phyloP scores from a whole-genome alignment of 371 early-diverging fungal genomes.

The Entomophthora muscae region DNA sequence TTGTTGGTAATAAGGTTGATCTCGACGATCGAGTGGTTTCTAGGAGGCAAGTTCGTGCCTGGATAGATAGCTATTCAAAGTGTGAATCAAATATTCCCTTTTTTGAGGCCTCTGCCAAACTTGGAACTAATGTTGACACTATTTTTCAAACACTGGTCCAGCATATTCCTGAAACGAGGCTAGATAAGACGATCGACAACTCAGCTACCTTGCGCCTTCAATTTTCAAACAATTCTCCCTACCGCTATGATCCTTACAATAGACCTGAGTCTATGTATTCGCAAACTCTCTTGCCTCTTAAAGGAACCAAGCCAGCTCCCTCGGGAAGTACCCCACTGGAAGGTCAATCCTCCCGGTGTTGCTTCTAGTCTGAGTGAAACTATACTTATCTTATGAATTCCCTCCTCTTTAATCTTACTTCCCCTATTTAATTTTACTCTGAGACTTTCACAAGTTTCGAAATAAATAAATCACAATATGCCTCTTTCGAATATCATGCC shows the following conservation, averaged over 20 bases:
- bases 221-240: background rate
- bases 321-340: background rate
- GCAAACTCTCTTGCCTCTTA: background rate
- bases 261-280: background rate
- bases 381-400: background rate
- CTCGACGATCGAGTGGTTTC: slow-evolving; percentile 65
- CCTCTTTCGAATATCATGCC: too few species aligned
- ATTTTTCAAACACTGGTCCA: slow-evolving; percentile 1
- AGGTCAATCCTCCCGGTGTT: background rate
- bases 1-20: slow-evolving; percentile 93
- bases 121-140: slow-evolving; percentile 72
- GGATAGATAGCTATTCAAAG: background rate
- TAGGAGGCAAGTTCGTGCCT: slow-evolving; percentile 15
- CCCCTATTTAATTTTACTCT: background rate
- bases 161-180: background rate
- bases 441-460: too few species aligned
- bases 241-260: background rate
- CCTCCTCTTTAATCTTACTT: background rate
- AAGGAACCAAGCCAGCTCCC: background rate
- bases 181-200: background rate
- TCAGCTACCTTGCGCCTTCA: background rate
- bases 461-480: too few species aligned
- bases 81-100: slow-evolving; percentile 39
- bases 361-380: background rate
- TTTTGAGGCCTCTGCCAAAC: slow-evolving; percentile 87